These are phyloP conservation scores for Vicia sativa DNA, from an alignment of 306 rosid species.

Conservation along the genomic window DNA sequence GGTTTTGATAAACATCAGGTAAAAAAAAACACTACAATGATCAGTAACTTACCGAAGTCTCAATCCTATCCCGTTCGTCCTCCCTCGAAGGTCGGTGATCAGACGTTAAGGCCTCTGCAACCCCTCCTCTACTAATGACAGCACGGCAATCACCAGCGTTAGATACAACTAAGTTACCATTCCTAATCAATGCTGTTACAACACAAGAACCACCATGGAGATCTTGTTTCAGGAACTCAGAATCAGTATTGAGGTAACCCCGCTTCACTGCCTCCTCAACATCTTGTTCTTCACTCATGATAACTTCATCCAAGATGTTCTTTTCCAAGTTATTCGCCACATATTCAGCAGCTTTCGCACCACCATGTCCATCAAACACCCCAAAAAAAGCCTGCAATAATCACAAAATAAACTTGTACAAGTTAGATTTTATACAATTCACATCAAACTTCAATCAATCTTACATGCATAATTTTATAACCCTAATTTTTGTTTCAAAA, in stretches of 20 bases:
- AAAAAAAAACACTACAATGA: constrained; percentile 5
- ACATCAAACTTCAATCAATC: constrained; percentile 19
- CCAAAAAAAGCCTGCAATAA: constrained; percentile 88
- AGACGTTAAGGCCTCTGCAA: constrained; percentile 80
- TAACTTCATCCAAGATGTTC: constrained; percentile 68
- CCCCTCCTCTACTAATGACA: constrained; percentile 78
- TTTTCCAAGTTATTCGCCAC: constrained; percentile 74
- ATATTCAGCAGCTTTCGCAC: constrained; percentile 83
- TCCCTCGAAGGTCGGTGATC: constrained; percentile 88
- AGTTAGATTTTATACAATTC: no score
- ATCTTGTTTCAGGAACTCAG: constrained; percentile 75
- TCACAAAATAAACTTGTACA: no score
- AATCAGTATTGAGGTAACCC: constrained; percentile 83
- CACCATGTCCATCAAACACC: constrained; percentile 94
- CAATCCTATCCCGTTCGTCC: constrained; percentile 82
- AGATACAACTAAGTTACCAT: constrained; percentile 77
- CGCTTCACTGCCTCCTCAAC: constrained; percentile 72
- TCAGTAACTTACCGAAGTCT: constrained; percentile 56
- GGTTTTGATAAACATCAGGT: background rate
- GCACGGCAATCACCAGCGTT: constrained; percentile 97
- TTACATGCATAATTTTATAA: background rate
- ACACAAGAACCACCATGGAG: constrained; percentile 80
- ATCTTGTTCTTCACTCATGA: constrained; percentile 47
- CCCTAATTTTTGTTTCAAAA: constrained; percentile 19
- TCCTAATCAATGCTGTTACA: constrained; percentile 77